Evolutionary conservation across 2,329 filamentous ascomycete genomes (phyloP).

Genomic region (Alternaria panax): DNA sequence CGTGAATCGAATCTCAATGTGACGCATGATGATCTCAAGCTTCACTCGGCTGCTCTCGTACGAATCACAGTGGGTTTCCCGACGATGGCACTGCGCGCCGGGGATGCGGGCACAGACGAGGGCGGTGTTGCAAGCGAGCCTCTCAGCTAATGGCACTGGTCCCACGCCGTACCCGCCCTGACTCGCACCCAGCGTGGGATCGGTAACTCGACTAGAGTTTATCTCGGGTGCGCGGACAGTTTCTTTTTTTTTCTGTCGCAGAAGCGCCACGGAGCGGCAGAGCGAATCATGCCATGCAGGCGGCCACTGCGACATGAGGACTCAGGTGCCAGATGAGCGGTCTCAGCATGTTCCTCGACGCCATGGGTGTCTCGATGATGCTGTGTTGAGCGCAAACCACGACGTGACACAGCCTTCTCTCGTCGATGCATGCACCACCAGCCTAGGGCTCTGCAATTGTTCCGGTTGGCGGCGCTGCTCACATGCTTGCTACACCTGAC

Average conservation of each 20-base stretch:
- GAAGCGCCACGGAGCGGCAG: slow-evolving; percentile 31
- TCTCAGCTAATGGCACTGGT: slow-evolving; percentile 23
- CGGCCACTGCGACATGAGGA: slow-evolving; percentile 35
- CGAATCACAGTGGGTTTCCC: slow-evolving; percentile 15
- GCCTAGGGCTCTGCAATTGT: slow-evolving; percentile 33
- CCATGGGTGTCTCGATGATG: slow-evolving; percentile 30
- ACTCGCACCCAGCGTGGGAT: slow-evolving; percentile 37
- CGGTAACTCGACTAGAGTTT: slow-evolving; percentile 18
- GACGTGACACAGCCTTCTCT: slow-evolving; percentile 30
- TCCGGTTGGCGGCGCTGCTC: slow-evolving; percentile 22
- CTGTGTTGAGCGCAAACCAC: slow-evolving; percentile 31
- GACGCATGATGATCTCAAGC: slow-evolving; percentile 30
- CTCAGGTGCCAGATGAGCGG: slow-evolving; percentile 33
- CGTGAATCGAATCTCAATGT: slow-evolving; percentile 24
- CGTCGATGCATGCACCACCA: slow-evolving; percentile 32
- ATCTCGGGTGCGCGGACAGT: slow-evolving; percentile 35
- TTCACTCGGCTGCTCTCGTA: slow-evolving; percentile 2
- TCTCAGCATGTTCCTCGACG: slow-evolving; percentile 24
- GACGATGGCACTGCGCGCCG: slow-evolving; percentile 22
- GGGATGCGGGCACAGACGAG: slow-evolving; percentile 41
- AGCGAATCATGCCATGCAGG: slow-evolving; percentile 45
- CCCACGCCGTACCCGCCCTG: slow-evolving; percentile 23
- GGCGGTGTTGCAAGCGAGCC: slow-evolving; percentile 33
- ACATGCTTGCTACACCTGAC: slow-evolving; percentile 3
- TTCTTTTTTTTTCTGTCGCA: slow-evolving; percentile 43